Evolutionary conservation across 83 land plant genomes (phyloP).

Genomic region (Diphasiastrum complanatum): DNA sequence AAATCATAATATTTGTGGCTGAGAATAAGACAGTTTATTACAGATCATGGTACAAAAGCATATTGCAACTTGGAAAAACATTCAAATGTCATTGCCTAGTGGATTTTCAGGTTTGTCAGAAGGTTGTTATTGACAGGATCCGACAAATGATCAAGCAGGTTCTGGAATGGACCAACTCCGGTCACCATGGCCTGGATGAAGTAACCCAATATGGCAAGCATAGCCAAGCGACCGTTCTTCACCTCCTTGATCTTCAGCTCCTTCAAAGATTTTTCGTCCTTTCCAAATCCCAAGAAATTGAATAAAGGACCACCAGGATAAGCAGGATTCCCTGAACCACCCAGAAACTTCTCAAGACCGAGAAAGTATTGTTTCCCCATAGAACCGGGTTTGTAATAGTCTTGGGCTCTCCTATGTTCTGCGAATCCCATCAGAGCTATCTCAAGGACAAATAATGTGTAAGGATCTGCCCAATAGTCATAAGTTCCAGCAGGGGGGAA

Average conservation of each 20-base stretch:
- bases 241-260: constrained; percentile 87
- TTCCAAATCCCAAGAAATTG: constrained; percentile 80
- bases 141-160: constrained; percentile 79
- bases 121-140: constrained; percentile 92
- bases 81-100: no score
- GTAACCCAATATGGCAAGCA: constrained; percentile 84
- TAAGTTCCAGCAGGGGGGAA: constrained; percentile 91
- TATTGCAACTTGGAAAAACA: no score
- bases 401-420: constrained; percentile 82
- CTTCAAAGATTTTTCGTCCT: constrained; percentile 78
- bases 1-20: no score
- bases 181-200: constrained; percentile 69
- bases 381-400: constrained; percentile 82
- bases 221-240: constrained; percentile 93
- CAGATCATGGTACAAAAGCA: no score
- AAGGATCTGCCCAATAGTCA: constrained; percentile 94
- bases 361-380: constrained; percentile 94
- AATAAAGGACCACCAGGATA: constrained; percentile 92
- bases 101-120: constrained; percentile 87
- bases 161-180: constrained; percentile 82
- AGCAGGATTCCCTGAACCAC: constrained; percentile 86
- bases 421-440: constrained; percentile 95
- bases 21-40: no score
- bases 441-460: constrained; percentile 85
- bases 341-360: constrained; percentile 80